Evolutionary conservation across 179 eudicot genomes (phyloP).

Genomic region (Monotropa hypopitys): DNA sequence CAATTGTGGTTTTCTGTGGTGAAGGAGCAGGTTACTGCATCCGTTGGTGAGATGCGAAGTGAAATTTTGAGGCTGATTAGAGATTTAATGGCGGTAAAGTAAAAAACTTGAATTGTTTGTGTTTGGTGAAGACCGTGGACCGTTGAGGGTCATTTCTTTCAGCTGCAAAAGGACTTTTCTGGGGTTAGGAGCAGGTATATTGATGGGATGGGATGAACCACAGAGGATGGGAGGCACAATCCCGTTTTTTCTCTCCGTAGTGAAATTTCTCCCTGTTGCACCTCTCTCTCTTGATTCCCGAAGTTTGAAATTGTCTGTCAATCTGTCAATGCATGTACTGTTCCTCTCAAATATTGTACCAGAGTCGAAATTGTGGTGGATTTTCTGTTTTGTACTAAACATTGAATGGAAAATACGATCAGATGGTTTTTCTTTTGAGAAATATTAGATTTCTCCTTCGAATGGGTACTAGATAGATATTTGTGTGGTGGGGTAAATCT

Average conservation of each 20-base stretch:
- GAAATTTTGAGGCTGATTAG: constrained; percentile 40
- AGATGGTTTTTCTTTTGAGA: neutral
- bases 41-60: constrained; percentile 31
- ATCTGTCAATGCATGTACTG: neutral
- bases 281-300: no score
- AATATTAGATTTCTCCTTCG: no score
- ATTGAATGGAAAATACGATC: neutral
- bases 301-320: neutral
- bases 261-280: no score
- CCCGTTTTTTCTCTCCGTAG: no score
- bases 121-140: neutral
- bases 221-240: no score
- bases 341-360: neutral
- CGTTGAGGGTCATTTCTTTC: neutral
- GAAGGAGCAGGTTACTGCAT: constrained; percentile 37
- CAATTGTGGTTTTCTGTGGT: constrained; percentile 46
- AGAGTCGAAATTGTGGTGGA: neutral
- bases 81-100: constrained; percentile 24
- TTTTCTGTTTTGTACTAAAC: neutral
- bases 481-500: no score
- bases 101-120: neutral
- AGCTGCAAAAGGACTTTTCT: neutral
- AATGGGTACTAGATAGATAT: no score
- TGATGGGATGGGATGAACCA: no score
- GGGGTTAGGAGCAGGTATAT: neutral